These are phyloP conservation scores for Rhizopus stolonifer DNA, from an alignment of 371 early-diverging fungal species.

Conservation along the genomic window DNA sequence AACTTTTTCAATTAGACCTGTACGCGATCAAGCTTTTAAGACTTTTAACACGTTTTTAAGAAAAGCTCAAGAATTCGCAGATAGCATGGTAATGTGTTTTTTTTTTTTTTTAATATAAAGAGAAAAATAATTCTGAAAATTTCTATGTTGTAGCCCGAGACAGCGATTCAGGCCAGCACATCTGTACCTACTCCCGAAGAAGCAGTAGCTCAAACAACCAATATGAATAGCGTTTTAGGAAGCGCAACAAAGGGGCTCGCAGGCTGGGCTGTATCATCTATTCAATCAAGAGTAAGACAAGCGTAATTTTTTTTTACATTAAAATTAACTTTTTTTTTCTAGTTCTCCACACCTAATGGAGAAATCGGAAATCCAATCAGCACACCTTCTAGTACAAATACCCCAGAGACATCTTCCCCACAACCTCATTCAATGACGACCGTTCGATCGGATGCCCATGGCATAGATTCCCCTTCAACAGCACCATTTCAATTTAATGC, in stretches of 20 bases:
- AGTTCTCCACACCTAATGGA: slow-evolving; percentile 41
- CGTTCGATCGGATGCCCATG: background rate
- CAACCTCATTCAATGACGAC: background rate
- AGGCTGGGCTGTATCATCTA: slow-evolving; percentile 52
- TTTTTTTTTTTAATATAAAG: too few species aligned
- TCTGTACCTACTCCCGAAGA: slow-evolving; percentile 16
- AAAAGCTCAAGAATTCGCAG: slow-evolving; percentile 65
- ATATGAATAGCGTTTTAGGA: slow-evolving; percentile 41
- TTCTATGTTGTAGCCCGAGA: slow-evolving; percentile 69
- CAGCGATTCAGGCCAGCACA: slow-evolving; percentile 31
- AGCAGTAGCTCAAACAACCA: slow-evolving; percentile 12
- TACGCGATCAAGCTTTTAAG: slow-evolving; percentile 82
- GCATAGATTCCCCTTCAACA: background rate
- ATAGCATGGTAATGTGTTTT: slow-evolving; percentile 51
- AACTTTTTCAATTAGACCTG: slow-evolving; percentile 41
- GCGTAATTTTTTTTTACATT: background rate
- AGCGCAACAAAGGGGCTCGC: slow-evolving; percentile 51
- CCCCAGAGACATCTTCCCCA: background rate
- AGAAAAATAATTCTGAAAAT: too few species aligned
- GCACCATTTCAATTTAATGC: slow-evolving; percentile 2
- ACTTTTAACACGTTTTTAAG: slow-evolving; percentile 65
- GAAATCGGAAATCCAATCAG: slow-evolving; percentile 30
- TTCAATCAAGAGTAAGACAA: slow-evolving; percentile 38
- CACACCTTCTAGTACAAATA: background rate
- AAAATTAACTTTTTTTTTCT: background rate